phyloP scores from a whole-genome alignment of 192 early-diverging fungal genomes.

The Glomus cerebriforme region DNA sequence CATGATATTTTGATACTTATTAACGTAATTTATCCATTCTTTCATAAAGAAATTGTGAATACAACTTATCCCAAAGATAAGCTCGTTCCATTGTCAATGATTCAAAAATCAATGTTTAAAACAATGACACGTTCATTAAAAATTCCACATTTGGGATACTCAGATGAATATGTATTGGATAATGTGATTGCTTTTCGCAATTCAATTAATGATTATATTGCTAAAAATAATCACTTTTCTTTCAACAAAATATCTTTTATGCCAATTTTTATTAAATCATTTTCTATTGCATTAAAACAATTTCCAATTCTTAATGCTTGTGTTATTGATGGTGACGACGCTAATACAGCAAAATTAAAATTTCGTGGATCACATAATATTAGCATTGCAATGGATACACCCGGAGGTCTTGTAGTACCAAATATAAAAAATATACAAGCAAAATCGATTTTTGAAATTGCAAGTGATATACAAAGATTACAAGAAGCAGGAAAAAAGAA shows the following conservation, averaged over 20 bases:
- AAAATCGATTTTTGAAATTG: conserved; percentile 89
- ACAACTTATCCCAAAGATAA: conserved; percentile 50
- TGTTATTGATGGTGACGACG: conserved; percentile 50
- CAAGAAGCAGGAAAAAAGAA: conserved; percentile 64
- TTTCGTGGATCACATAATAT: conserved; percentile 88
- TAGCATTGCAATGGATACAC: conserved; percentile 97
- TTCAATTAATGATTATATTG: conserved; percentile 66
- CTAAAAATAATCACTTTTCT: conserved; percentile 45
- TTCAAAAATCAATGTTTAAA: conserved; percentile 98
- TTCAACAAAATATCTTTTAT: conserved; percentile 86
- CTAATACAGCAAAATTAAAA: conserved; percentile 57
- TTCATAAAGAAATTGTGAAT: conserved; percentile 32
- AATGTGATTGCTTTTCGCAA: conserved; percentile 62
- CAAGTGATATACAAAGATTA: conserved; percentile 77
- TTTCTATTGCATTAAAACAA: conserved; percentile 75
- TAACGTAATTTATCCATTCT: background rate
- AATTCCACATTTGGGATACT: conserved; percentile 95
- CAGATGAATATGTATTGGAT: conserved; percentile 86
- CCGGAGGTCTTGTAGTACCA: conserved; percentile 88
- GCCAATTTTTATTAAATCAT: conserved; percentile 94
- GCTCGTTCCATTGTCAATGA: conserved; percentile 67
- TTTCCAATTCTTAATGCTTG: conserved; percentile 88
- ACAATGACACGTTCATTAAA: conserved; percentile 88
- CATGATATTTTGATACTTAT: background rate
- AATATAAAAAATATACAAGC: conserved; percentile 90